Percentiles rank a stretch among this genome's conserved stretches.
These are phyloP conservation scores for Candida railenensis DNA, from an alignment of 805 yeast species.

Conservation along the genomic window DNA sequence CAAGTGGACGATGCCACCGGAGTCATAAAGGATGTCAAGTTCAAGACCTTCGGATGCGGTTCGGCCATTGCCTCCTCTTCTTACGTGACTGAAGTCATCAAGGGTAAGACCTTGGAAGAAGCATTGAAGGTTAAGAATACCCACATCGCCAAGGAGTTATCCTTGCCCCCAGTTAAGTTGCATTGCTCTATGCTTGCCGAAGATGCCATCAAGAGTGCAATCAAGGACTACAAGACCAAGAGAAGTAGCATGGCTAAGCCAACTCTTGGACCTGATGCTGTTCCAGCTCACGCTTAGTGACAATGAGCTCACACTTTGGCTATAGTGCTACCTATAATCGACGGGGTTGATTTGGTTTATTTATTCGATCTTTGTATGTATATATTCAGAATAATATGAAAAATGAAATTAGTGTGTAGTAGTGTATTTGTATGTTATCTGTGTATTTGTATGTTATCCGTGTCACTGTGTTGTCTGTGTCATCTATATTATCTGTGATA, in stretches of 20 bases:
- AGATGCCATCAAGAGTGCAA: conserved; percentile 97
- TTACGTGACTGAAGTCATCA: conserved; percentile 90
- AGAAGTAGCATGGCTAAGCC: conserved; percentile 48
- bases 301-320: too few relatives aligned
- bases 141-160: conserved; percentile 88
- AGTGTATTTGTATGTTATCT: conserved; percentile 6
- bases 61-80: conserved; percentile 96
- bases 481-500: too few relatives aligned
- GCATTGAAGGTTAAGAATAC: conserved; percentile 92
- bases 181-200: conserved; percentile 99
- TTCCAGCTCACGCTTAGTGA: conserved; percentile 14
- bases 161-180: conserved; percentile 94
- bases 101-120: conserved; percentile 92
- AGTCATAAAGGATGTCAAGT: conserved; percentile 88
- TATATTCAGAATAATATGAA: conserved; percentile 2
- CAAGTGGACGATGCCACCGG: conserved; percentile 90
- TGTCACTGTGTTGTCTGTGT: too few relatives aligned
- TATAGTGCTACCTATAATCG: background rate
- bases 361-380: background rate
- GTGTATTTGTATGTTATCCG: too few relatives aligned
- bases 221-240: conserved; percentile 90
- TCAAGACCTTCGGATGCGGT: conserved; percentile 99
- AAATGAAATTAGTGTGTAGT: background rate
- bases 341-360: background rate
- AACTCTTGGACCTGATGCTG: conserved; percentile 64